Percentiles rank a stretch among this genome's conserved stretches.
Evolutionary conservation across 2,329 filamentous ascomycete genomes (phyloP).

Genomic region (Alternaria sp.): DNA sequence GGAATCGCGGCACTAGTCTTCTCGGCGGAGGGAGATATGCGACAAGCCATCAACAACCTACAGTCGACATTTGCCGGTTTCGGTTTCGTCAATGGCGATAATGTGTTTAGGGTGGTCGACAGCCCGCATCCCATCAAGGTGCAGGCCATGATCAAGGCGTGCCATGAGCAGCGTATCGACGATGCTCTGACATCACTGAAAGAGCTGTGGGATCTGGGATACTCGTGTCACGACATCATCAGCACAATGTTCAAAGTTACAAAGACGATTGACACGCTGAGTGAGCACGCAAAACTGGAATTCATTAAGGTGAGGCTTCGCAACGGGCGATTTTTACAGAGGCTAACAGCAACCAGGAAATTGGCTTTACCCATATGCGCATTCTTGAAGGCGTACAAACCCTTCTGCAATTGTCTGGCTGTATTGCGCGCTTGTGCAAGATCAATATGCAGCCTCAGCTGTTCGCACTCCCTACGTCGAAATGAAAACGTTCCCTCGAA

Average conservation of each 20-base stretch:
- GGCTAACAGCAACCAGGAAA: conserved; percentile 63
- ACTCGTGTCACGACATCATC: conserved; percentile 98
- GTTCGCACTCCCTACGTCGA: conserved; percentile 60
- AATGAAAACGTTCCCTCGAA: conserved; percentile 7
- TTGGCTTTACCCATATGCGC: conserved; percentile 99
- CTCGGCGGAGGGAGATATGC: conserved; percentile 97
- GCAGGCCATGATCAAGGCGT: conserved; percentile 97
- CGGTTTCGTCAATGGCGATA: conserved; percentile 95
- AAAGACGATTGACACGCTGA: conserved; percentile 89
- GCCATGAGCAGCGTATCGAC: conserved; percentile 90
- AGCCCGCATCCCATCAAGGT: conserved; percentile 97
- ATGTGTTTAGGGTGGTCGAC: conserved; percentile 97
- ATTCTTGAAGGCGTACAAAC: conserved; percentile 98
- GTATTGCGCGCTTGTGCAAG: conserved; percentile 87
- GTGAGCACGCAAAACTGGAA: conserved; percentile 93
- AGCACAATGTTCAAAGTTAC: conserved; percentile 99
- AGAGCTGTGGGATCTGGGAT: conserved; percentile 92
- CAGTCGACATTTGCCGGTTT: conserved; percentile 94
- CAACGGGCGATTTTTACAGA: background rate
- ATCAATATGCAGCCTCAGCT: conserved; percentile 94
- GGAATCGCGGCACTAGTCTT: conserved; percentile 96
- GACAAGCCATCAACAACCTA: conserved; percentile 97
- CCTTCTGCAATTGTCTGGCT: conserved; percentile 89
- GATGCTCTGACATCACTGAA: conserved; percentile 83
- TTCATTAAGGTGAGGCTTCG: conserved; percentile 73